Conservation (phyloP, 23 red algal species). For the Gracilaria gracilis region DNA sequence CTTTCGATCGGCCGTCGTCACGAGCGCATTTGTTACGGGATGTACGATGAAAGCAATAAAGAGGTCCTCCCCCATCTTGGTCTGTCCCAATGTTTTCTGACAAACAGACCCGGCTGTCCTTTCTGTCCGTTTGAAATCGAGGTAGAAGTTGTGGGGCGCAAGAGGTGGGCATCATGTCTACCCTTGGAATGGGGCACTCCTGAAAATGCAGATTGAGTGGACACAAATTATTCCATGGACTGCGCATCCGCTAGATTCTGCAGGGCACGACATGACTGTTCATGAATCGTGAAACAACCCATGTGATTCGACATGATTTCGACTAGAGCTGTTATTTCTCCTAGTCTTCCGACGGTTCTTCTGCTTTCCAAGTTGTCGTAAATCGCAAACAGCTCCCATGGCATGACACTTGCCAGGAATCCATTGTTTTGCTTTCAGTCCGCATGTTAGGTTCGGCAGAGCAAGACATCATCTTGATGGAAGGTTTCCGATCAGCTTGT, state of each 20-base stretch:
- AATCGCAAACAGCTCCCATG: slow-evolving; percentile 55
- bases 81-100: no score
- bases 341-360: slow-evolving; percentile 49
- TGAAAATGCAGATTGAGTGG: no score
- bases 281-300: slow-evolving; percentile 50
- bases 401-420: slow-evolving; percentile 65
- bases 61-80: no score
- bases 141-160: no score
- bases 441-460: slow-evolving; percentile 22
- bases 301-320: slow-evolving; percentile 68
- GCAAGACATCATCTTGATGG: slow-evolving; percentile 31
- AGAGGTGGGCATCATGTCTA: no score
- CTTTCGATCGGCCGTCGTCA: no score
- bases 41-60: no score
- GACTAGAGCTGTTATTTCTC: slow-evolving; percentile 50
- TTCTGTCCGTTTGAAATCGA: no score
- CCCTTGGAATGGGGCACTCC: no score
- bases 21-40: no score
- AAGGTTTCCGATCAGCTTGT: slow-evolving; percentile 5
- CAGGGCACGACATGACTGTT: slow-evolving; percentile 62
- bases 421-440: slow-evolving; percentile 61
- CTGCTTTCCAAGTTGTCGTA: slow-evolving; percentile 61
- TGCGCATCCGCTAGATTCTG: slow-evolving; percentile 71
- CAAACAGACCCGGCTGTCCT: no score
- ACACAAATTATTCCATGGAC: no score